Percentiles rank a stretch among this genome's conserved stretches.
phyloP scores from a whole-genome alignment of 495 filamentous ascomycete genomes.

The Immersiella caudata region DNA sequence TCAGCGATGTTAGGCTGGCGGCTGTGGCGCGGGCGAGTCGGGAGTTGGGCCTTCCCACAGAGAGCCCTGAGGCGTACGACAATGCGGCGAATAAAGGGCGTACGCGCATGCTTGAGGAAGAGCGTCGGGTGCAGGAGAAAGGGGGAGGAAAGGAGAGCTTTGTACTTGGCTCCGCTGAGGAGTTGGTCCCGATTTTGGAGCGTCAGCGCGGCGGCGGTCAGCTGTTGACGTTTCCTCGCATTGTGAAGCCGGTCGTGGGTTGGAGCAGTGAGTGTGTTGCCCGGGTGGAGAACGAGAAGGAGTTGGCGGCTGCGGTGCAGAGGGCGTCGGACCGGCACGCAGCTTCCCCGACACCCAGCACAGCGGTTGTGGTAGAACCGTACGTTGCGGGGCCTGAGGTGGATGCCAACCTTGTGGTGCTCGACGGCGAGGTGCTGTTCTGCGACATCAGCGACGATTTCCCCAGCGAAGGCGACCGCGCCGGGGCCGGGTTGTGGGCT shows the following conservation, averaged over 20 bases:
- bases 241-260: constrained; percentile 52
- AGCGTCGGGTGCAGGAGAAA: not conserved
- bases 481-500: constrained; percentile 5
- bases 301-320: constrained; percentile 36
- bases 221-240: constrained; percentile 39
- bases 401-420: constrained; percentile 47
- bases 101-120: constrained; percentile 25
- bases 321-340: constrained; percentile 27
- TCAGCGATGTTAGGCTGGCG: constrained; percentile 31
- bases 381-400: constrained; percentile 47
- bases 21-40: constrained; percentile 25
- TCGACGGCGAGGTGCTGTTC: constrained; percentile 45
- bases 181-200: constrained; percentile 16
- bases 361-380: constrained; percentile 34
- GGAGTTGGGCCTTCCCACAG: constrained; percentile 24
- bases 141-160: constrained; percentile 22
- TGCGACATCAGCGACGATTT: constrained; percentile 49
- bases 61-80: constrained; percentile 19
- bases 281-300: constrained; percentile 36
- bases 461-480: constrained; percentile 39
- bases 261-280: constrained; percentile 48
- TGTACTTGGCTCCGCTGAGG: constrained; percentile 15
- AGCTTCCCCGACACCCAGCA: constrained; percentile 22
- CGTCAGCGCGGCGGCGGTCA: not conserved
- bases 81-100: constrained; percentile 29